Evolutionary conservation across 148 eudicot genomes (phyloP).

Genomic region (Chenopodium quinoa): DNA sequence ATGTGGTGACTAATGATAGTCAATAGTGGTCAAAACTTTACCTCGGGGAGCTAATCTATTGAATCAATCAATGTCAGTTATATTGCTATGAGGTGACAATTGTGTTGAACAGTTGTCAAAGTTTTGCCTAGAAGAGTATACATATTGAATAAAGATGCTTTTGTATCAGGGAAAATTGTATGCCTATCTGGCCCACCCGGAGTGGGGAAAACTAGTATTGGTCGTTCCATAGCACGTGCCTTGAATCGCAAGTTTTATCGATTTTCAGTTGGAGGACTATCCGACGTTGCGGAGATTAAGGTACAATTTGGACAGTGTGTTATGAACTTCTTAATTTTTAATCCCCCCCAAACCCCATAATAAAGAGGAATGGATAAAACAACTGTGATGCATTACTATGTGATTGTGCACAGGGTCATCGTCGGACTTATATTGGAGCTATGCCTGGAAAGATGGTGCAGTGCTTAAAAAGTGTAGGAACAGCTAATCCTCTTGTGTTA

Average conservation of each 20-base stretch:
- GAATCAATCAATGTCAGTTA: neutral
- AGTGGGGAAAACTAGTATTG: slow-evolving; percentile 98
- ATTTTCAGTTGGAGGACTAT: slow-evolving; percentile 97
- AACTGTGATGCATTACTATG: neutral
- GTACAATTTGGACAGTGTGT: slow-evolving; percentile 30
- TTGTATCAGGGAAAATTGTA: slow-evolving; percentile 69
- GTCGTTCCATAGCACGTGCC: slow-evolving; percentile 98
- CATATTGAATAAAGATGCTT: neutral
- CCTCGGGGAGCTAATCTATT: neutral
- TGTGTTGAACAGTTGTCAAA: neutral
- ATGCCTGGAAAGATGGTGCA: slow-evolving; percentile 99
- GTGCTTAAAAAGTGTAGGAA: slow-evolving; percentile 89
- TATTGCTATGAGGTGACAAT: neutral
- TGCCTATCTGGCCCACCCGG: slow-evolving; percentile 99
- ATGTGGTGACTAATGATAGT: neutral
- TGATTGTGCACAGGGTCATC: slow-evolving; percentile 75
- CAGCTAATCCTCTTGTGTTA: slow-evolving; percentile 95
- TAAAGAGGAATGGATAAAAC: neutral
- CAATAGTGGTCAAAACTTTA: neutral
- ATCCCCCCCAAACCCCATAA: neutral
- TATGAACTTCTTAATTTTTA: neutral
- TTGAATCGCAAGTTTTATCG: slow-evolving; percentile 93
- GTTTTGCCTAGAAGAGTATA: neutral
- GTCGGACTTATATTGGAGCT: slow-evolving; percentile 98
- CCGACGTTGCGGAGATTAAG: slow-evolving; percentile 99